Base-by-base conservation (phyloP, 352 stramenopile species). In the Thraustochytrium sp. region DNA sequence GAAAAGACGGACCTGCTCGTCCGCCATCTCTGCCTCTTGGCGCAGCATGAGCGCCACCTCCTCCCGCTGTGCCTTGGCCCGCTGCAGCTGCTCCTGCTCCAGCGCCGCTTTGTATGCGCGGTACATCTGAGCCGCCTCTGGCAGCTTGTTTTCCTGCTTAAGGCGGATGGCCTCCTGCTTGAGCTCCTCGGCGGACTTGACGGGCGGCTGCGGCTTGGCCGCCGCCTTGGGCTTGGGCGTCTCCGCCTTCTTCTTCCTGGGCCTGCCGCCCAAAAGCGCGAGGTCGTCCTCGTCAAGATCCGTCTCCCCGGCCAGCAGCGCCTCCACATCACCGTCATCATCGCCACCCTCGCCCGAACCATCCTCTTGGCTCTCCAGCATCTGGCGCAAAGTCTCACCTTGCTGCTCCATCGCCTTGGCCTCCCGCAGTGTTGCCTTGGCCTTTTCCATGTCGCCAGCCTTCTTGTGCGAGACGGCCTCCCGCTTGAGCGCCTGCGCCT, bases 131-230 rank as follows among this genome's bases (percentile, higher is more conserved):
- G 68, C 68, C 4, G 68, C 68, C 46, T 80, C 68, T 21, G 31
- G 18, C 5, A 80, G 51, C 34, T 72, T 61, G 42, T 80, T 80
- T 18, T 61, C 46, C 29, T 72, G 29, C 38, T 80, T 80, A 3
- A 63, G 31, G 11, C 26, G 31, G n/a, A 80, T 72, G 2, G 68
- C 68, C 26, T 80, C 68, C 18, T 23, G n/a, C 38, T 80, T 80
- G n/a, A 80, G 68, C 51, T 80, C 68, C 13, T 26, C 48, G 31
- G 48, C 53, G 21, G 31, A 75, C 53, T 80, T 80, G 18, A 64
- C 64, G 26, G 36, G 37, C 11, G 31, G n/a, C 65, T 18, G 11
- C 16, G 42, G 23, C 40, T 59, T 18, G n/a, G n/a, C n/a, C n/a
- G n/a, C n/a, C n/a, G n/a, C n/a, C n/a, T n/a, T n/a, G n/a, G n/a